Conservation (phyloP, 352 stramenopile species). For the Globisporangium alternatum region DNA sequence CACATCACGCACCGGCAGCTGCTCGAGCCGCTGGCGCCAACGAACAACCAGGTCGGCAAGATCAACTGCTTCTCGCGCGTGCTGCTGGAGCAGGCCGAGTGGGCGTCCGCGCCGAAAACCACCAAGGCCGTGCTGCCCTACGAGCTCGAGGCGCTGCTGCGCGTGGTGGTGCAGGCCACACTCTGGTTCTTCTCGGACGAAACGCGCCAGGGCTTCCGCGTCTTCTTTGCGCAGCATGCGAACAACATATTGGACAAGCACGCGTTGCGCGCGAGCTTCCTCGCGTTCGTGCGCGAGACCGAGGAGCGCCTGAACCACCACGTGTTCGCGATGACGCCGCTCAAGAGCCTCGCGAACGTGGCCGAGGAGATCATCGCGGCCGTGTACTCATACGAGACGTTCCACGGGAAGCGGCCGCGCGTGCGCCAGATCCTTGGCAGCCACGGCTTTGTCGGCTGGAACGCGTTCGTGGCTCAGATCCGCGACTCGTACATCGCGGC, state of each 20-base stretch:
- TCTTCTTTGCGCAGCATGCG: slow-evolving; percentile 42
- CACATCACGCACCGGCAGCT: slow-evolving; percentile 38
- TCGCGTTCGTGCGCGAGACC: slow-evolving; percentile 37
- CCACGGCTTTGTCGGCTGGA: slow-evolving; percentile 56
- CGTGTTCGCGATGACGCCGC: slow-evolving; percentile 37
- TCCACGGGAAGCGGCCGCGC: slow-evolving; percentile 34
- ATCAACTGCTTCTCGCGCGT: slow-evolving; percentile 47
- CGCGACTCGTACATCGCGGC: slow-evolving; percentile 53
- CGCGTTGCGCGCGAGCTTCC: slow-evolving; percentile 39
- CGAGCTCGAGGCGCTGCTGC: slow-evolving; percentile 41
- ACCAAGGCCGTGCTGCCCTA: slow-evolving; percentile 14
- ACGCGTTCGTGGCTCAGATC: slow-evolving; percentile 57
- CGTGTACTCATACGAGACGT: slow-evolving; percentile 54
- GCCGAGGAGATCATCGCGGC: slow-evolving; percentile 63
- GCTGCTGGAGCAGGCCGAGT: slow-evolving; percentile 35
- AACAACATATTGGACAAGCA: slow-evolving; percentile 37
- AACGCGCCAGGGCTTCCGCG: slow-evolving; percentile 36
- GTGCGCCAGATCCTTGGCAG: slow-evolving; percentile 51
- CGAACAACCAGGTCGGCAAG: slow-evolving; percentile 21
- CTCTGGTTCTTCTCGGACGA: slow-evolving; percentile 55
- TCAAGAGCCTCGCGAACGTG: slow-evolving; percentile 40
- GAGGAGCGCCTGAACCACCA: slow-evolving; percentile 45
- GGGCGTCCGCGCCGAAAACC: slow-evolving; percentile 5
- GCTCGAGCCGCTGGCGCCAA: slow-evolving; percentile 22
- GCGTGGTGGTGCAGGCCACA: slow-evolving; percentile 31